phyloP scores from a whole-genome alignment of 139 green algal genomes.

The Yamagishiella unicocca region DNA sequence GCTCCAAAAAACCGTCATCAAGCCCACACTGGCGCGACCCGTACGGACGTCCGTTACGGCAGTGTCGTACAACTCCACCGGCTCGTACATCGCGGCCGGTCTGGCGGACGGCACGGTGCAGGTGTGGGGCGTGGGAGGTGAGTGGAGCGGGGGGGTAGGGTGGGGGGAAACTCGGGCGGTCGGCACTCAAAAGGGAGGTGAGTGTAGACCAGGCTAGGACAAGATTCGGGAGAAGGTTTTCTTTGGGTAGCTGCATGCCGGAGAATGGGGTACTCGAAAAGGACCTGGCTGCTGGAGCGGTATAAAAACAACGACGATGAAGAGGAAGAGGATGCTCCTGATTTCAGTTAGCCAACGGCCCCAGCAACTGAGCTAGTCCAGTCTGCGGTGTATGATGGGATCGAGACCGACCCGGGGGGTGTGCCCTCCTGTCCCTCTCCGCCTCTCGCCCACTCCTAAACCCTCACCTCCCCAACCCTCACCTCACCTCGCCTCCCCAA shows the following conservation, averaged over 20 bases:
- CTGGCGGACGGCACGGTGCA: conserved; percentile 93
- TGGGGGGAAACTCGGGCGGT: background rate
- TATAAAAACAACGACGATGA: too few relatives aligned
- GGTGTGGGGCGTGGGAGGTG: conserved; percentile 84
- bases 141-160: background rate
- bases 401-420: too few relatives aligned
- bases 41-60: conserved; percentile 82
- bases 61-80: conserved; percentile 84
- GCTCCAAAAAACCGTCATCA: conserved; percentile 90
- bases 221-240: background rate
- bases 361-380: too few relatives aligned
- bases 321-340: too few relatives aligned
- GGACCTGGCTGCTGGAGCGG: too few relatives aligned
- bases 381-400: too few relatives aligned
- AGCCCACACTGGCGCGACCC: conserved; percentile 78
- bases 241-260: background rate
- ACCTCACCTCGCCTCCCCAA: background rate
- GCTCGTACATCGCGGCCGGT: conserved; percentile 81
- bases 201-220: too few relatives aligned
- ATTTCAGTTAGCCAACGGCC: too few relatives aligned
- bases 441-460: background rate
- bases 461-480: background rate
- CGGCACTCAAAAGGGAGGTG: too few relatives aligned
- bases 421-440: too few relatives aligned
- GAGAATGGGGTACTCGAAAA: background rate